A percentile compares a stretch with the other conserved stretches of the same genome.
Conservation (phyloP, 2,329 filamentous ascomycete species). For the Hypomyces rosellus region DNA sequence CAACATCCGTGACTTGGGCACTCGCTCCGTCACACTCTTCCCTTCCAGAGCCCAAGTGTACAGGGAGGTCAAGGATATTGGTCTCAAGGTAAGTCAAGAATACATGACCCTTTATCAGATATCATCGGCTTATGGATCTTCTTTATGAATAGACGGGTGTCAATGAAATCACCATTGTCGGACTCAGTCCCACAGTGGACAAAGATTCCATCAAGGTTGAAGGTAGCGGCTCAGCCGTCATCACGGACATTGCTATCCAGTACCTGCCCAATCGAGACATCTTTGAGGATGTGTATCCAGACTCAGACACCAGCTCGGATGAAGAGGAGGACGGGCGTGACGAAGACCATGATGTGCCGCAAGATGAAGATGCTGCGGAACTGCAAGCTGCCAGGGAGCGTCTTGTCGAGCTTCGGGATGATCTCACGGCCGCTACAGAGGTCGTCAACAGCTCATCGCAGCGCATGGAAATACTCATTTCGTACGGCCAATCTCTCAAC, state of each 20-base stretch:
- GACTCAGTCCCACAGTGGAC: slow-evolving; percentile 49
- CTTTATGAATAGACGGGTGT: slow-evolving; percentile 28
- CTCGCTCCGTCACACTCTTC: slow-evolving; percentile 57
- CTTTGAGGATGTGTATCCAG: slow-evolving; percentile 45
- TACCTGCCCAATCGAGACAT: slow-evolving; percentile 45
- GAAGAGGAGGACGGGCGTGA: not conserved
- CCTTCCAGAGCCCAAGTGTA: slow-evolving; percentile 54
- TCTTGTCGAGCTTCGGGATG: slow-evolving; percentile 22
- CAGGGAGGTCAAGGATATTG: slow-evolving; percentile 51
- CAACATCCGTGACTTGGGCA: slow-evolving; percentile 49
- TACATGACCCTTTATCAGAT: not conserved
- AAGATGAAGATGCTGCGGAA: slow-evolving; percentile 10
- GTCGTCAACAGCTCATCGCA: slow-evolving; percentile 19
- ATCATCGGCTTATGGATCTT: not conserved
- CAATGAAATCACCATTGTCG: slow-evolving; percentile 53
- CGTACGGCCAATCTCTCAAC: slow-evolving; percentile 32
- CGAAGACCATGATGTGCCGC: no score
- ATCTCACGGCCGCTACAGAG: slow-evolving; percentile 17
- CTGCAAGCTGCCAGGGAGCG: slow-evolving; percentile 20
- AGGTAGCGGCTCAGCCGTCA: slow-evolving; percentile 47
- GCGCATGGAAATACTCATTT: slow-evolving; percentile 36
- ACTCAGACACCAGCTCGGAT: slow-evolving; percentile 17
- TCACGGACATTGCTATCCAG: slow-evolving; percentile 56
- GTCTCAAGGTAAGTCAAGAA: slow-evolving; percentile 19
- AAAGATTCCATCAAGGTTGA: slow-evolving; percentile 58